Evolutionary conservation across 2,329 filamentous ascomycete genomes (phyloP), one percentile per base, ranked within the genome.

Genomic region (Botrytis elliptica): DNA sequence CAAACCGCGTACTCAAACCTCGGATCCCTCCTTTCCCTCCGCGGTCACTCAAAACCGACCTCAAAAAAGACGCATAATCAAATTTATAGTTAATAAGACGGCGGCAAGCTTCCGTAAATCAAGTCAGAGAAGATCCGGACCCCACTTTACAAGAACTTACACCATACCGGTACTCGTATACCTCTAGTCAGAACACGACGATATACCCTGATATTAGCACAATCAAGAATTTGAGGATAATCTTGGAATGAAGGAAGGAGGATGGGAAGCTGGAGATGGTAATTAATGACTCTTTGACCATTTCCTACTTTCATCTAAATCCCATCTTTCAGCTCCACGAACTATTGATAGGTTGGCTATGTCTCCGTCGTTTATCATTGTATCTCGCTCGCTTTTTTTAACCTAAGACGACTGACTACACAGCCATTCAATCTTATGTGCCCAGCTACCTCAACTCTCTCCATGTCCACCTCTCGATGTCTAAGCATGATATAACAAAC

Each of bases 51-150:
- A 22, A 25, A n/a, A 29, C n/a, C 44, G 46, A 42, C 38, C 63
- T 38, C 36, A n/a, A 36, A 36, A 22, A 72, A 14, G 29, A 65
- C 16, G 40, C 52, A 55, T n/a, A 38, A 40, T 44, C 33, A 62
- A 49, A 68, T 46, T 55, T 29, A 33, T 22, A 9, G 57, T 25
- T 25, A 25, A 49, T 3, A 57, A n/a, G 18, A 14, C 71, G 71
- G 71, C 63, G 63, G 63, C 71, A 68, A 52, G 44, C 49, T 38
- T 68, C 63, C 71, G 71, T 22, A 52, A 68, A 10, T 29, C 42
- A 60, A n/a, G 63, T 22, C 49, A 72, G 71, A 52, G 22, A 59
- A 46, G 70, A 68, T 60, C 63, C 52, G 71, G 52, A 60, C 71
- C 52, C 70, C 70, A 68, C 63, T 68, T 55, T 67, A 33, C 70